Conservation (phyloP, 306 rosid species). For the Gastrolobium bilobum region DNA sequence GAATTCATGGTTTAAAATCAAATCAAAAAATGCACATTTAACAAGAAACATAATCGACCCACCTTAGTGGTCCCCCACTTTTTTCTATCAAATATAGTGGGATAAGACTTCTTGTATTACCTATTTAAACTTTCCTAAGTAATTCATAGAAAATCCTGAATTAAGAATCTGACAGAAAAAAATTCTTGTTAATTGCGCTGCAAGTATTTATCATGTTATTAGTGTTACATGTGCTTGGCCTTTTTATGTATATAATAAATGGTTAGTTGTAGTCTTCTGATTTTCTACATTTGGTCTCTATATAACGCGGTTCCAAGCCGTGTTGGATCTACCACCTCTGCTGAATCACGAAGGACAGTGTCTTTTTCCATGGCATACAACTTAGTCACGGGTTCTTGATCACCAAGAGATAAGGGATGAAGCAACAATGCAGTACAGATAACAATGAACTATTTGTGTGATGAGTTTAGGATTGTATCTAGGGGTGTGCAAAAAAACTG, state of each 20-base stretch:
- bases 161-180: neutral
- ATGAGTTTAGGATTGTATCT: no score
- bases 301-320: neutral
- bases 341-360: neutral
- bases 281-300: neutral
- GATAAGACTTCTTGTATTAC: neutral
- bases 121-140: neutral
- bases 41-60: neutral
- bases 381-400: neutral
- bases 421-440: neutral
- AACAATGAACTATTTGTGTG: neutral
- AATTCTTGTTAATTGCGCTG: neutral
- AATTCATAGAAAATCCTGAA: no score
- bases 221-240: no score
- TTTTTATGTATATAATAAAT: neutral
- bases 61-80: neutral
- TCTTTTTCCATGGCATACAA: constrained; percentile 10
- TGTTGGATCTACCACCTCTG: neutral
- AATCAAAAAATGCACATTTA: neutral
- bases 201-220: no score
- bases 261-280: neutral
- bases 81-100: neutral
- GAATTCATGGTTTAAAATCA: no score
- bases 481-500: no score
- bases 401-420: neutral